Conservation (phyloP, 2,329 filamentous ascomycete genomes). For the Macrophomina pseudophaseolina region DNA sequence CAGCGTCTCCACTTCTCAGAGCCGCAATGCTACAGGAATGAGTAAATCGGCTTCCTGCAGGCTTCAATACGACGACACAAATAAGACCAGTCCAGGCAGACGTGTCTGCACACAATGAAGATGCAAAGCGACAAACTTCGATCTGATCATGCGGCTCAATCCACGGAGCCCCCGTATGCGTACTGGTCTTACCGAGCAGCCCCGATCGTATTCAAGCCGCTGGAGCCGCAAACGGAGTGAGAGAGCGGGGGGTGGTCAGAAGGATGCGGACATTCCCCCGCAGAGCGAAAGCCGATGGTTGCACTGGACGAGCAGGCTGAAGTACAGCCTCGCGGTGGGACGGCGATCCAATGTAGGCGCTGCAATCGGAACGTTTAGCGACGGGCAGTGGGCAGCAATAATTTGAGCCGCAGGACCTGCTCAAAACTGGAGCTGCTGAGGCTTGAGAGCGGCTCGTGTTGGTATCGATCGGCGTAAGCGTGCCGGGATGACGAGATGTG, state of each 20-base stretch:
- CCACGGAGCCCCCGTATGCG: no score
- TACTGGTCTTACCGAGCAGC: neutral
- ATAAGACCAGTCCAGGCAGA: neutral
- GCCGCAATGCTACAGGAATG: neutral
- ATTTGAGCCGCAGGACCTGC: neutral
- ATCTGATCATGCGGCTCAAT: neutral
- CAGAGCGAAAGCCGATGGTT: neutral
- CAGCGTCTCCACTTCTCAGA: neutral
- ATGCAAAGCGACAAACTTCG: neutral
- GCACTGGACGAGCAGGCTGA: neutral
- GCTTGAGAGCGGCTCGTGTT: neutral
- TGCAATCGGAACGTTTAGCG: neutral
- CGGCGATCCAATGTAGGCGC: neutral
- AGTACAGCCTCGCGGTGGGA: neutral
- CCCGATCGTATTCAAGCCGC: neutral
- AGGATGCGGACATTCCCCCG: neutral
- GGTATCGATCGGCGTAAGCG: constrained; percentile 10
- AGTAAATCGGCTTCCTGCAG: neutral
- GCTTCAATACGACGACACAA: neutral
- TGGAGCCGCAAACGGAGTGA: neutral
- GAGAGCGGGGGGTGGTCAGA: no score
- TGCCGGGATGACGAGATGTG: neutral
- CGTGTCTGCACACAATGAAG: no score
- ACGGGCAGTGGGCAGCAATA: neutral
- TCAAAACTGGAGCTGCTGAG: neutral